These are phyloP conservation scores for Neonothopanus nambi DNA, from an alignment of 1,284 basidiomycete species.

Conservation along the genomic window DNA sequence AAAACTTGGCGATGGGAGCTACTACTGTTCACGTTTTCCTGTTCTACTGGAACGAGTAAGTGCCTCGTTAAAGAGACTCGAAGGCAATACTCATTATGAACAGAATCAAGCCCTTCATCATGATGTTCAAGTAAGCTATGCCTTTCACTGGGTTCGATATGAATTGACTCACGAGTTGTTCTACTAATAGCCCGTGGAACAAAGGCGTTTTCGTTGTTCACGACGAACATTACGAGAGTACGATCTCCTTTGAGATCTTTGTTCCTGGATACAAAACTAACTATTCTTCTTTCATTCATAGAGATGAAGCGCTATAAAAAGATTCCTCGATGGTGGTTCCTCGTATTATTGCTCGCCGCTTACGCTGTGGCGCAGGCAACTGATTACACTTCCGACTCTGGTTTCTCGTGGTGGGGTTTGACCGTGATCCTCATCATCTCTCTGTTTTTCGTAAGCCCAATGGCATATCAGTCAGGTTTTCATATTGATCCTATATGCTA, in stretches of 20 bases:
- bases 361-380: conserved; percentile 21
- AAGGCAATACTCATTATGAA: too few species aligned
- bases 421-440: conserved; percentile 19
- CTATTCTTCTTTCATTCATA: background rate
- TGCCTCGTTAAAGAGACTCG: background rate
- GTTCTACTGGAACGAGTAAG: conserved; percentile 14
- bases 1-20: conserved; percentile 20
- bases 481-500: background rate
- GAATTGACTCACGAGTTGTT: background rate
- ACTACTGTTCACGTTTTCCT: conserved; percentile 18
- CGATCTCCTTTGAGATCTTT: conserved; percentile 15
- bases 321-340: conserved; percentile 7
- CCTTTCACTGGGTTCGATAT: too few species aligned
- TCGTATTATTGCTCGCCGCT: conserved; percentile 15
- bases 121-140: too few species aligned
- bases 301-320: conserved; percentile 1
- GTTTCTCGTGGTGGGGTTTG: conserved; percentile 20
- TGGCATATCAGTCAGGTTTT: background rate
- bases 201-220: conserved; percentile 16
- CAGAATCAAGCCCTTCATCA: too few species aligned
- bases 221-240: conserved; percentile 19
- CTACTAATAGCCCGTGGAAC: conserved; percentile 21
- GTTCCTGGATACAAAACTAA: conserved; percentile 9
- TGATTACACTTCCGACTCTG: conserved; percentile 20
- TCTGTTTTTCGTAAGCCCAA: conserved; percentile 15